Evolutionary conservation across 2,329 filamentous ascomycete species (phyloP).

Genomic region (Aspergillus ustus): DNA sequence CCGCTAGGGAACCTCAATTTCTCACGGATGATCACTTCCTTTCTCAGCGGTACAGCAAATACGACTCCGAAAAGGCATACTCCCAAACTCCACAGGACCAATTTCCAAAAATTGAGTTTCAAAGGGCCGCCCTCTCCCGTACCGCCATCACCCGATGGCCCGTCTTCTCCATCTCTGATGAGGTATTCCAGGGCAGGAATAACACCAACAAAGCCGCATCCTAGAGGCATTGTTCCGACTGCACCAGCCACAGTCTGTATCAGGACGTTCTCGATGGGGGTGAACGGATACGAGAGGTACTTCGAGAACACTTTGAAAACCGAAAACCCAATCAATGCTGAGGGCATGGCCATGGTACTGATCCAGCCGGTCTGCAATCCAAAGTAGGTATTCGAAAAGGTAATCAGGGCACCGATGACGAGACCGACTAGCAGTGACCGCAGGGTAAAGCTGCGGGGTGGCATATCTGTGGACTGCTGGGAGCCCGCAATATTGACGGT

Average conservation of each 20-base stretch:
- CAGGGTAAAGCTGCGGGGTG: conserved; percentile 73
- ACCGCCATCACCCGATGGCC: conserved; percentile 72
- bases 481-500: conserved; percentile 5
- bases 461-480: conserved; percentile 26
- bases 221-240: conserved; percentile 95
- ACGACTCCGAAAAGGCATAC: conserved; percentile 97
- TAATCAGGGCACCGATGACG: conserved; percentile 85
- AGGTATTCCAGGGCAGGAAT: conserved; percentile 91
- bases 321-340: conserved; percentile 90
- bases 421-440: conserved; percentile 81
- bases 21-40: conserved; percentile 90
- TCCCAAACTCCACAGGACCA: conserved; percentile 88
- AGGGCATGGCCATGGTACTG: conserved; percentile 94
- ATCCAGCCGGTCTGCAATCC: conserved; percentile 90
- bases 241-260: conserved; percentile 95
- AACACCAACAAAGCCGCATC: conserved; percentile 93
- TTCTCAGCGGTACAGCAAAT: conserved; percentile 88
- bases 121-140: conserved; percentile 79
- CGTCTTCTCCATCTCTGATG: conserved; percentile 75
- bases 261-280: conserved; percentile 93
- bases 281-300: conserved; percentile 79
- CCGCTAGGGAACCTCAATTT: conserved; percentile 93
- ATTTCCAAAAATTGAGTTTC: conserved; percentile 71
- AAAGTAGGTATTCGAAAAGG: conserved; percentile 98
- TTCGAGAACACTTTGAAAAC: conserved; percentile 81